Conservation (phyloP, 148 eudicot genomes). For the Rhododendron vialii region DNA sequence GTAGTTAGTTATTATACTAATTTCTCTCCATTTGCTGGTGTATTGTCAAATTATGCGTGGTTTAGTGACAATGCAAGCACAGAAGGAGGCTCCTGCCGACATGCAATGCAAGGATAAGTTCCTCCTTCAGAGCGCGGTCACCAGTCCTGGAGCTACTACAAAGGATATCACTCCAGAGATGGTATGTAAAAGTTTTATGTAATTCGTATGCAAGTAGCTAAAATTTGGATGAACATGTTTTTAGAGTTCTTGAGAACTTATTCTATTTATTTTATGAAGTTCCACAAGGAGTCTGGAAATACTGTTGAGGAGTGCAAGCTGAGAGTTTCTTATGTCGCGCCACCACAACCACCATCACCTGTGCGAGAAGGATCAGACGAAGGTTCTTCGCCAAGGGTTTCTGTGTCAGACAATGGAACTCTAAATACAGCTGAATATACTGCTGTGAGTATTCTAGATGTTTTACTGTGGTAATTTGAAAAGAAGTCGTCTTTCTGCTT, state of each 20-base stretch:
- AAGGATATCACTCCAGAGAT: constrained; percentile 78
- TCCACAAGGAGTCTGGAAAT: constrained; percentile 75
- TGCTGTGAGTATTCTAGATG: constrained; percentile 40
- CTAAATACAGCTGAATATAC: constrained; percentile 32
- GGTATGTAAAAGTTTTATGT: constrained; percentile 33
- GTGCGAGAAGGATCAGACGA: constrained; percentile 75
- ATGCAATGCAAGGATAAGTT: constrained; percentile 91
- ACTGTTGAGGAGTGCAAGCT: constrained; percentile 75
- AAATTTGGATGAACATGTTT: not conserved
- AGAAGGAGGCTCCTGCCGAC: constrained; percentile 72
- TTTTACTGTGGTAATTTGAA: not conserved
- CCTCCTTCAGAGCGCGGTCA: constrained; percentile 67
- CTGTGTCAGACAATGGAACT: constrained; percentile 62
- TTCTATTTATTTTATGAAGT: constrained; percentile 30
- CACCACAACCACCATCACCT: constrained; percentile 66
- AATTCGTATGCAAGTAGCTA: not conserved
- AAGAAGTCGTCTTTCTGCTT: not conserved
- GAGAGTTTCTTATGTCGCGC: constrained; percentile 69
- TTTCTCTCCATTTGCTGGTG: not conserved
- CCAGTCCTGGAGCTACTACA: constrained; percentile 42
- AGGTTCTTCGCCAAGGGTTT: constrained; percentile 74
- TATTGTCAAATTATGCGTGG: not conserved
- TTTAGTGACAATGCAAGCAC: constrained; percentile 90
- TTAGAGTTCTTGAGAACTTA: not conserved
- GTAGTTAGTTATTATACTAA: not conserved